A percentile compares a stretch with the other conserved stretches of the same genome.
phyloP scores from a whole-genome alignment of 2,329 filamentous ascomycete genomes.

The Aspergillus alliaceus region DNA sequence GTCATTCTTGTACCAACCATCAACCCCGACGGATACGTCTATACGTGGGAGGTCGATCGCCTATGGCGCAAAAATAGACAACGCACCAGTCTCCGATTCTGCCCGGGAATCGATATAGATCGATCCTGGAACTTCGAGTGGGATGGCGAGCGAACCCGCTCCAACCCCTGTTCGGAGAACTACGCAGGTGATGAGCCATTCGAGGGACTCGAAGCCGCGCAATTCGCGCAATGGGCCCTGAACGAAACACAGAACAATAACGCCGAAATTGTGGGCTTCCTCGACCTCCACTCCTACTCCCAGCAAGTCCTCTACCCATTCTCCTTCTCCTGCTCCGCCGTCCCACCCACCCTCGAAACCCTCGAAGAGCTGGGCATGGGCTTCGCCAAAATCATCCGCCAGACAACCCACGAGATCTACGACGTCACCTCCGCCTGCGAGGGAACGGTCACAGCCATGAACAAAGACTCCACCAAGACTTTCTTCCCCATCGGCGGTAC shows the following conservation, averaged over 20 bases:
- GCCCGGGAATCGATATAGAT: conserved; percentile 85
- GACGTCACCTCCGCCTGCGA: conserved; percentile 83
- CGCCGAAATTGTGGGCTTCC: conserved; percentile 75
- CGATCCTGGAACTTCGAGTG: conserved; percentile 83
- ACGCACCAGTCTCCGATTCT: conserved; percentile 76
- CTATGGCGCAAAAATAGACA: conserved; percentile 93
- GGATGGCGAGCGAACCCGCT: conserved; percentile 65
- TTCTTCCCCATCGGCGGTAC: conserved; percentile 63
- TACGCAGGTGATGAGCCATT: conserved; percentile 84
- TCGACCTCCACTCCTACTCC: conserved; percentile 93
- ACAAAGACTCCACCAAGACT: conserved; percentile 22
- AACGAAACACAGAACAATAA: conserved; percentile 72
- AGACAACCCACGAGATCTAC: conserved; percentile 74
- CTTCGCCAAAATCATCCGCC: conserved; percentile 82
- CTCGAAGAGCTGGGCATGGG: conserved; percentile 86
- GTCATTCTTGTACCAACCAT: conserved; percentile 83
- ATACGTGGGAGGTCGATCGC: conserved; percentile 87
- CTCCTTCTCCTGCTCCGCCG: conserved; percentile 74
- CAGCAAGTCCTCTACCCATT: conserved; percentile 94
- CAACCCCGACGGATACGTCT: conserved; percentile 93
- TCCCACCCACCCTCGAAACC: conserved; percentile 85
- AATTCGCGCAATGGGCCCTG: conserved; percentile 77
- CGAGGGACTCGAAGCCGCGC: conserved; percentile 74
- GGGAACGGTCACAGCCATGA: conserved; percentile 59
- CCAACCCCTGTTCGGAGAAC: conserved; percentile 86